A percentile compares a stretch with the other conserved stretches of the same genome.
Conservation (phyloP, 2,329 filamentous ascomycete genomes). For the Penicillium sp. region DNA sequence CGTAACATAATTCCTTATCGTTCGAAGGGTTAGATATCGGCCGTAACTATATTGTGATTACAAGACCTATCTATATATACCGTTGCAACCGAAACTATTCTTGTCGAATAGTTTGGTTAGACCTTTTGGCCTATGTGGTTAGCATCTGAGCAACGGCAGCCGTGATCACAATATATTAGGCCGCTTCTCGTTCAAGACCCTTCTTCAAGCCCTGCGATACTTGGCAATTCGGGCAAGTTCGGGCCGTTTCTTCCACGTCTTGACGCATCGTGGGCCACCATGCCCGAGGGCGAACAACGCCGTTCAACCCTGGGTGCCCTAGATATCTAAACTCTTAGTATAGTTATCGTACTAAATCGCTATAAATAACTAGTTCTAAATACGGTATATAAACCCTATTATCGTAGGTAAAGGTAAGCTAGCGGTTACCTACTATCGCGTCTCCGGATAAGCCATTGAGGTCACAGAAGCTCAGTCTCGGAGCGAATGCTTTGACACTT, state of each 20-base stretch:
- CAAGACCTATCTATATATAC: no score
- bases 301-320: background rate
- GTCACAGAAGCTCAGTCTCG: no score
- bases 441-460: no score
- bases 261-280: background rate
- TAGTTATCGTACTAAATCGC: background rate
- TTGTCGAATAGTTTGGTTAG: no score
- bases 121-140: no score
- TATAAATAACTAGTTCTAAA: background rate
- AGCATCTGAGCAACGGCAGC: no score
- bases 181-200: background rate
- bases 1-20: background rate
- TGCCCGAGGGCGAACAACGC: background rate
- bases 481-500: no score
- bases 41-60: background rate
- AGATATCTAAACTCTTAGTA: background rate
- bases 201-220: background rate
- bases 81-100: no score
- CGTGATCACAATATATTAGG: no score
- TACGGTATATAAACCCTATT: background rate
- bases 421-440: no score
- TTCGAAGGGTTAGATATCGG: background rate
- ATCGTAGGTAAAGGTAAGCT: background rate
- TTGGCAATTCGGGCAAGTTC: background rate
- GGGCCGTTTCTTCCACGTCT: background rate